Conservation (phyloP, 352 stramenopile species). For the Globisporangium camurandrum region DNA sequence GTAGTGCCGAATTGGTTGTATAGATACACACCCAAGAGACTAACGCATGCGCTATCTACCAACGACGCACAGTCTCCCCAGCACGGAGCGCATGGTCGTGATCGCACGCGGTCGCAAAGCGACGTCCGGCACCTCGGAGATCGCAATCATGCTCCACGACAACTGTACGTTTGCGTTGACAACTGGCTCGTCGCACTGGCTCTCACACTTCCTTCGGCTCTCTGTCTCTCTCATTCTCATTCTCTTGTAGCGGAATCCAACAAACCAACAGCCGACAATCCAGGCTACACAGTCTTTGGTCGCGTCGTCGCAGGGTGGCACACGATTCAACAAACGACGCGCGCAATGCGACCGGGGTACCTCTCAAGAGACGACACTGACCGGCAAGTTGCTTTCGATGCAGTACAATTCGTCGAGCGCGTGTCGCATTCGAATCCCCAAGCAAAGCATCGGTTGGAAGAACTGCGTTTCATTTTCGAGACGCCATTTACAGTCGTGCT, state of each 20-base stretch:
- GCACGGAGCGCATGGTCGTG: slow-evolving; percentile 76
- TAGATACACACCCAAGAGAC: background rate
- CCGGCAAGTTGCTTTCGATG: slow-evolving; percentile 59
- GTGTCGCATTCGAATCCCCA: slow-evolving; percentile 54
- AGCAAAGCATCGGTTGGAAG: slow-evolving; percentile 52
- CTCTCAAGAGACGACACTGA: slow-evolving; percentile 59
- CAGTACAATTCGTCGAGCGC: slow-evolving; percentile 56
- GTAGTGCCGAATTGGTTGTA: slow-evolving; percentile 10
- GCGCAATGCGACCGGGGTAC: slow-evolving; percentile 63
- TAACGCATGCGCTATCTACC: too few species aligned
- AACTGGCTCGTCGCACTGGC: background rate
- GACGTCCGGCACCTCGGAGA: slow-evolving; percentile 71
- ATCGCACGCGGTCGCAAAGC: slow-evolving; percentile 62
- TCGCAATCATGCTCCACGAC: slow-evolving; percentile 82
- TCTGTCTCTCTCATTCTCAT: background rate
- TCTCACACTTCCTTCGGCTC: background rate
- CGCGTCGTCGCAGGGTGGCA: slow-evolving; percentile 74
- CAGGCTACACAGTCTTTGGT: slow-evolving; percentile 75
- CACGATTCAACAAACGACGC: slow-evolving; percentile 64
- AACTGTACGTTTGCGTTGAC: slow-evolving; percentile 48
- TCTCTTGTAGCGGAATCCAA: slow-evolving; percentile 34
- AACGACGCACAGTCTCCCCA: slow-evolving; percentile 43
- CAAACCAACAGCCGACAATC: slow-evolving; percentile 45
- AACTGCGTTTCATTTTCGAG: slow-evolving; percentile 65
- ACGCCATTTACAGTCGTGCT: slow-evolving; percentile 87